phyloP scores from a whole-genome alignment of 2,329 filamentous ascomycete genomes.

The Hymenoscyphus infarciens region DNA sequence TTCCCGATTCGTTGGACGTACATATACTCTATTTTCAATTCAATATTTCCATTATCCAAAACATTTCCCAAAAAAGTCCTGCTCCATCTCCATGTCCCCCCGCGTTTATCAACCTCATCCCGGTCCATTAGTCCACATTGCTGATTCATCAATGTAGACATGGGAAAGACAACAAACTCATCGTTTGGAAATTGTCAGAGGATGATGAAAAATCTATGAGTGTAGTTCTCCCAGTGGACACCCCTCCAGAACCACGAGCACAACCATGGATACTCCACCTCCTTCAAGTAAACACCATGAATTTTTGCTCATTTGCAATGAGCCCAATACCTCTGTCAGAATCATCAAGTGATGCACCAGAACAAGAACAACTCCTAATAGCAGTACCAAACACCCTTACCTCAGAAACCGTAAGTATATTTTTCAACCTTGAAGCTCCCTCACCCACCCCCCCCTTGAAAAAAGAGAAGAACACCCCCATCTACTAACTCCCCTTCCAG shows the following conservation, averaged over 20 bases:
- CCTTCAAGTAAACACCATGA: conserved; percentile 85
- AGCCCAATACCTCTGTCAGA: conserved; percentile 15
- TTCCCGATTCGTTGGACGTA: conserved; percentile 10
- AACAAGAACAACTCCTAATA: conserved; percentile 56
- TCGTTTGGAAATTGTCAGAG: conserved; percentile 72
- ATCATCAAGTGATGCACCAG: conserved; percentile 9
- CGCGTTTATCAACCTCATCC: conserved; percentile 1
- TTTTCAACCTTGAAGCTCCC: too few relatives aligned
- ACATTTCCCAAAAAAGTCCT: not conserved
- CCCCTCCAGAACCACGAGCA: conserved; percentile 44
- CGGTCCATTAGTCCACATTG: not conserved
- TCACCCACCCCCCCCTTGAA: too few relatives aligned
- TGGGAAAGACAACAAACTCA: conserved; percentile 81
- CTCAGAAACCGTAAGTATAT: conserved; percentile 59
- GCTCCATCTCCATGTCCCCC: not conserved
- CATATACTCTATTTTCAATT: conserved; percentile 15
- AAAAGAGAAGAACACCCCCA: not conserved
- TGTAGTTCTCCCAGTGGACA: conserved; percentile 68
- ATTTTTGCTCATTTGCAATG: conserved; percentile 81
- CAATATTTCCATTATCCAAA: not conserved
- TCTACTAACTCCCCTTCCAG: conserved; percentile 35
- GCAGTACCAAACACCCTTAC: conserved; percentile 77
- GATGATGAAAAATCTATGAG: conserved; percentile 63
- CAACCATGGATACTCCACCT: conserved; percentile 84
- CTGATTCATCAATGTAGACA: conserved; percentile 55